Evolutionary conservation across 2,329 filamentous ascomycete species (phyloP), one percentile per base, ranked within the genome.

Genomic region (Endoconidiophora laricicola): DNA sequence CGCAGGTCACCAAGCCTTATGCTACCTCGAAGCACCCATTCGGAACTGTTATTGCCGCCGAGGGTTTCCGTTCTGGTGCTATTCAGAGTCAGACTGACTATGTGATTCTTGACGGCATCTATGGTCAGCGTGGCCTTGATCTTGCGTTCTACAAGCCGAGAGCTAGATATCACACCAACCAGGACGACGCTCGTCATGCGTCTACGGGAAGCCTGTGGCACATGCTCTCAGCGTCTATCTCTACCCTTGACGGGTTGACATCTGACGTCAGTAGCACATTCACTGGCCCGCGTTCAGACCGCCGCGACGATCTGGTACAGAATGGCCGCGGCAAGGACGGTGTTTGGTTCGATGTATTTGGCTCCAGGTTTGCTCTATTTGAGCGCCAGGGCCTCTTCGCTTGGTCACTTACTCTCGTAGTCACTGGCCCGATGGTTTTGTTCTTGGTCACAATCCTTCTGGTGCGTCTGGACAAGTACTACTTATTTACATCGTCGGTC

Each of bases 341-440:
- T 26, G 86, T 96, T 12, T 98, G 88, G 86, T 96, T 96, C 60
- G 91, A 96, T 60, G 65, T 96, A 6, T 90, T 94, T 56, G 91
- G 90, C 41, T 74, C 72, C 50, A 71, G 71, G 1, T 87, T 95
- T 62, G 84, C 82, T 14, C 71, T 94, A 2, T 84, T 95, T 60
- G 73, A 75, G 44, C 71, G 95, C 38, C 77, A 83, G 55, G 87
- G 85, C 6, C 72, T 96, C 52, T 96, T 96, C 64, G 87, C 86
- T 3, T 78, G 91, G 66, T 88, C 86, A 4, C 73, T 96, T 24
- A 83, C 84, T 1, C 66, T 96, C 10, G 76, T 96, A 18, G 80
- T 94, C 18, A 80, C 81, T 18, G 79, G 83, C 0, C 90, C 90
- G 1, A 62, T 96, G 43, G 67, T 82, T 2, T 67, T 96, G 22